A percentile compares a stretch with the other conserved stretches of the same genome.
Evolutionary conservation across 2,329 filamentous ascomycete genomes (phyloP).

Genomic region (Colletotrichum incanum): DNA sequence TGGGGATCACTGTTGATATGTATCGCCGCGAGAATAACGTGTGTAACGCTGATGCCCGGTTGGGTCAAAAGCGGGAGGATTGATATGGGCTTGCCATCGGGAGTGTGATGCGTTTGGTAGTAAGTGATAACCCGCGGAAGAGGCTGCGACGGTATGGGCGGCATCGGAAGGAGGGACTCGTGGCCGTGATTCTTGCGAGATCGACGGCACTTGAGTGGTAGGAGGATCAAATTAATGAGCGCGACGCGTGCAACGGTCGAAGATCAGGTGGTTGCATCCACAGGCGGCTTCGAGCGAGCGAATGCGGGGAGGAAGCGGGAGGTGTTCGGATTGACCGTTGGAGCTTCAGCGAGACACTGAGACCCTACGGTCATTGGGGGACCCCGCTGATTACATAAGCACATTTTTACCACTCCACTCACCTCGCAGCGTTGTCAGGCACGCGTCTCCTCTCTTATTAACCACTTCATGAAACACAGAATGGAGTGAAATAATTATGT

Average conservation of each 20-base stretch:
- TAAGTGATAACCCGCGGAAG: slow-evolving; percentile 67
- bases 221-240: not conserved
- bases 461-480: not conserved
- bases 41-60: slow-evolving; percentile 72
- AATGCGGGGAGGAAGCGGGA: slow-evolving; percentile 12
- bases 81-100: slow-evolving; percentile 62
- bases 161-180: slow-evolving; percentile 21
- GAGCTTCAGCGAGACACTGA: not conserved
- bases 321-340: not conserved
- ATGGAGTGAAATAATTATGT: no score
- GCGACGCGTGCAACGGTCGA: slow-evolving; percentile 17
- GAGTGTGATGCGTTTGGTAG: slow-evolving; percentile 70
- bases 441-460: no score
- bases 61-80: slow-evolving; percentile 67
- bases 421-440: not conserved
- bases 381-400: slow-evolving; percentile 19
- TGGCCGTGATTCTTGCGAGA: slow-evolving; percentile 11
- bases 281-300: not conserved
- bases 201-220: not conserved
- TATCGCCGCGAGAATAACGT: slow-evolving; percentile 89
- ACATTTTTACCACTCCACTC: no score
- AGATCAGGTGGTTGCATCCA: slow-evolving; percentile 5
- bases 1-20: slow-evolving; percentile 81
- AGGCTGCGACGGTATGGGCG: slow-evolving; percentile 43
- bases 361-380: slow-evolving; percentile 11